Conservation (phyloP, 805 yeast species). For the Suhomyces pyralidae region DNA sequence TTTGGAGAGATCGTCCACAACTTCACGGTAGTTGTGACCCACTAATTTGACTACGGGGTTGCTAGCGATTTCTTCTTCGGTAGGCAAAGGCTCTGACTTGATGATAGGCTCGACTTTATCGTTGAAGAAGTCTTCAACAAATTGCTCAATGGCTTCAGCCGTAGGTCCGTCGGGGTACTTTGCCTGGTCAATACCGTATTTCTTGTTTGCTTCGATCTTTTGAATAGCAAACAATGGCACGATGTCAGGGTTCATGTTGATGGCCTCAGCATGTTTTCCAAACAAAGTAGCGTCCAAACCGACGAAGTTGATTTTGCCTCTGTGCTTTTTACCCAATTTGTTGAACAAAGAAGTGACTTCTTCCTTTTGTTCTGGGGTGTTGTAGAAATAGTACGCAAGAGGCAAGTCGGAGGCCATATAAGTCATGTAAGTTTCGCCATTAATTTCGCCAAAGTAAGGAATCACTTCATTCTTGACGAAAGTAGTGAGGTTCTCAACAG, state of each 20-base stretch:
- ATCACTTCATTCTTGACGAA: constrained; percentile 63
- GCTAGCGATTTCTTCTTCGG: constrained; percentile 58
- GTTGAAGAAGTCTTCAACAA: constrained; percentile 58
- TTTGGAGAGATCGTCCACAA: constrained; percentile 54
- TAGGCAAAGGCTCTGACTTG: constrained; percentile 86
- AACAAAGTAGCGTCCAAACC: constrained; percentile 78
- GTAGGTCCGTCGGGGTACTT: constrained; percentile 46
- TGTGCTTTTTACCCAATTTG: constrained; percentile 66
- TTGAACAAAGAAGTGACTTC: constrained; percentile 50
- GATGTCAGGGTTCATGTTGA: constrained; percentile 80
- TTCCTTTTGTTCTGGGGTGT: constrained; percentile 61
- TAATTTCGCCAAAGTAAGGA: constrained; percentile 86
- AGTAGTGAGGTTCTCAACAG: constrained; percentile 34
- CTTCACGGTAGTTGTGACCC: constrained; percentile 73
- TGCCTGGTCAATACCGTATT: constrained; percentile 73
- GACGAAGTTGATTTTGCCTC: constrained; percentile 83
- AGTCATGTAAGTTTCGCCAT: constrained; percentile 69
- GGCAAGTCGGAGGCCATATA: constrained; percentile 77
- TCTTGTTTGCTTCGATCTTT: constrained; percentile 61
- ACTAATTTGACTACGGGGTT: constrained; percentile 72
- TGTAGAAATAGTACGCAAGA: constrained; percentile 84
- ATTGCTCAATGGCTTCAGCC: constrained; percentile 49
- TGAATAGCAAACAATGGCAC: constrained; percentile 87
- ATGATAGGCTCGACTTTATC: constrained; percentile 70
- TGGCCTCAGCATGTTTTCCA: constrained; percentile 83